phyloP scores from a whole-genome alignment of 257 asterid species.

The Knoxia roxburghii region DNA sequence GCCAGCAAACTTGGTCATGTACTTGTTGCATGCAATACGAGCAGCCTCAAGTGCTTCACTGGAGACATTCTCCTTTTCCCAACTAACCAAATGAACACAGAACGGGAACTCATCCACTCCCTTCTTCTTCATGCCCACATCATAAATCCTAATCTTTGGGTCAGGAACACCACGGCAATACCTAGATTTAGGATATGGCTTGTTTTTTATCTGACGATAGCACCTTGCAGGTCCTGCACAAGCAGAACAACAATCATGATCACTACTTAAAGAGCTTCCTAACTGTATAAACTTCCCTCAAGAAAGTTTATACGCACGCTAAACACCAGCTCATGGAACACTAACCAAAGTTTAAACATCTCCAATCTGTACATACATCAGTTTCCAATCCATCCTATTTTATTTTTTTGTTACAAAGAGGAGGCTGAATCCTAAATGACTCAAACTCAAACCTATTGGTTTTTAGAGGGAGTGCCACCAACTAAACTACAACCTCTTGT shows the following conservation, averaged over 20 bases:
- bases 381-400: not conserved
- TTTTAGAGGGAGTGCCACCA: not conserved
- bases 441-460: too few species aligned
- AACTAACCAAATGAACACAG: constrained; percentile 89
- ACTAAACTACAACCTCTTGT: not conserved
- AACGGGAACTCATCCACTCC: constrained; percentile 87
- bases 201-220: constrained; percentile 83
- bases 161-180: constrained; percentile 94
- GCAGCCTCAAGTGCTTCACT: constrained; percentile 96
- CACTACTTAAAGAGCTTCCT: not conserved
- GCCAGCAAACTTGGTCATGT: constrained; percentile 90
- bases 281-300: not conserved
- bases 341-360: too few species aligned
- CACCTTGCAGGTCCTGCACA: constrained; percentile 81
- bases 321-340: too few species aligned
- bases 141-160: constrained; percentile 82
- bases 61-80: constrained; percentile 91
- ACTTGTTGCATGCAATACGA: constrained; percentile 87
- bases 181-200: constrained; percentile 82
- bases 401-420: too few species aligned
- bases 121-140: constrained; percentile 86
- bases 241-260: not conserved
- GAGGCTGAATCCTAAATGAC: not conserved
- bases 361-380: too few species aligned
- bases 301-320: not conserved